A percentile compares a stretch with the other conserved stretches of the same genome.
These are phyloP conservation scores for Hymenoscyphus infarciens DNA, from an alignment of 2,329 filamentous ascomycete genomes.

Conservation along the genomic window DNA sequence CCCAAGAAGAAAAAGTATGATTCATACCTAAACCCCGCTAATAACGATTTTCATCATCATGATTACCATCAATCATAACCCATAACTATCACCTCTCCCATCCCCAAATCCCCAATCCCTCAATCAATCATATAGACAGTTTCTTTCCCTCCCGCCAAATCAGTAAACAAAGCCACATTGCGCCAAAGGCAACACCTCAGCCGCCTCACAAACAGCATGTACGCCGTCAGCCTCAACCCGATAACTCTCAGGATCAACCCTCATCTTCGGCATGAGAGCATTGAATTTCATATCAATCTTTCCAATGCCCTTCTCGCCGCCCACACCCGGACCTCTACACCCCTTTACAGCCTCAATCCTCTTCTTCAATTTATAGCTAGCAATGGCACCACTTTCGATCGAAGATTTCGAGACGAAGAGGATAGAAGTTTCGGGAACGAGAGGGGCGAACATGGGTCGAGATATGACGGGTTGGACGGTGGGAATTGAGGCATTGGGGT, in stretches of 20 bases:
- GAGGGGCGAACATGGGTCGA: constrained; percentile 79
- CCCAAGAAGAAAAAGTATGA: no score
- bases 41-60: no score
- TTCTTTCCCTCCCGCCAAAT: no score
- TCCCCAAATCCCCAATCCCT: no score
- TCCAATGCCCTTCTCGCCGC: constrained; percentile 44
- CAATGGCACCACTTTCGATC: constrained; percentile 62
- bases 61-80: no score
- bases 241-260: constrained; percentile 88
- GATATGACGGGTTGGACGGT: constrained; percentile 81
- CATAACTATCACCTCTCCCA: no score
- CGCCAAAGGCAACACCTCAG: constrained; percentile 61
- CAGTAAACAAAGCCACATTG: no score
- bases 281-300: constrained; percentile 94
- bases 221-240: constrained; percentile 79
- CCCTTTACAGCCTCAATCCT: constrained; percentile 74
- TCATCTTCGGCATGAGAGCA: constrained; percentile 78
- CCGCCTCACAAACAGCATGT: constrained; percentile 70
- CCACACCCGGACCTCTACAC: constrained; percentile 51
- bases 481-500: constrained; percentile 80
- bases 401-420: constrained; percentile 79
- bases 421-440: constrained; percentile 69
- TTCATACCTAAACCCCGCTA: no score
- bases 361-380: constrained; percentile 72
- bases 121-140: no score